Evolutionary conservation across 2,329 filamentous ascomycete genomes (phyloP).

Genomic region (Sporothrix pseudoabietina): DNA sequence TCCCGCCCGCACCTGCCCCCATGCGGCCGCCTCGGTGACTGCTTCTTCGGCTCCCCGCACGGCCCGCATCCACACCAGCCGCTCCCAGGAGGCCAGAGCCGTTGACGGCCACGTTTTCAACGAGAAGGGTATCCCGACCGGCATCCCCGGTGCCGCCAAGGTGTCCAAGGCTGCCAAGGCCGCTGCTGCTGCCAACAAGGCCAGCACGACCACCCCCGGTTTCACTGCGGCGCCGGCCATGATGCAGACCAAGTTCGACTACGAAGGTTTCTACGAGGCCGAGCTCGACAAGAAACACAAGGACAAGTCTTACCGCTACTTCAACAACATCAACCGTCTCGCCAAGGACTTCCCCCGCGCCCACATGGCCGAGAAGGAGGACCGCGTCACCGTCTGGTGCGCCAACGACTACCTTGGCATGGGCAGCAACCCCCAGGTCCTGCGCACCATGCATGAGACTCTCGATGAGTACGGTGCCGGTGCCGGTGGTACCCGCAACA

Average conservation of each 20-base stretch:
- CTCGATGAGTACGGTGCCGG: conserved; percentile 93
- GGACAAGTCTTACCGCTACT: conserved; percentile 99
- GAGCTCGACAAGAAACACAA: conserved; percentile 99
- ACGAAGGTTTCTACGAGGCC: conserved; percentile 81
- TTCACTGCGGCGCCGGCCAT: conserved; percentile 31
- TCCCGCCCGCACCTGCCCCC: conserved; percentile 51
- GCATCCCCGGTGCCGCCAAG: conserved; percentile 37
- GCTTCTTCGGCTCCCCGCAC: conserved; percentile 43
- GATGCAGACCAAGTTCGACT: conserved; percentile 72
- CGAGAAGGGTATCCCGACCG: conserved; percentile 52
- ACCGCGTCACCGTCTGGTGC: conserved; percentile 96
- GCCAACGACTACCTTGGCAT: conserved; percentile 99
- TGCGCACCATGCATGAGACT: conserved; percentile 91
- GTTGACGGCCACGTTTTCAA: conserved; percentile 63
- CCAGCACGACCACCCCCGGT: neutral
- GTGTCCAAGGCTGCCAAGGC: conserved; percentile 22
- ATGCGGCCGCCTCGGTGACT: conserved; percentile 48
- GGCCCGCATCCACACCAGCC: conserved; percentile 79
- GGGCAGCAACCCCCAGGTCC: conserved; percentile 84
- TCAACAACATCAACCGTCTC: conserved; percentile 99
- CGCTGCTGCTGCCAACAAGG: neutral
- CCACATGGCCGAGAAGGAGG: conserved; percentile 80
- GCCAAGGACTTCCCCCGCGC: conserved; percentile 95
- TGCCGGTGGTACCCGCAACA: conserved; percentile 93
- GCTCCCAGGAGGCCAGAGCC: conserved; percentile 74